These are phyloP conservation scores for Penicillium rolfsii DNA, from an alignment of 2,329 filamentous ascomycete species.

Conservation along the genomic window DNA sequence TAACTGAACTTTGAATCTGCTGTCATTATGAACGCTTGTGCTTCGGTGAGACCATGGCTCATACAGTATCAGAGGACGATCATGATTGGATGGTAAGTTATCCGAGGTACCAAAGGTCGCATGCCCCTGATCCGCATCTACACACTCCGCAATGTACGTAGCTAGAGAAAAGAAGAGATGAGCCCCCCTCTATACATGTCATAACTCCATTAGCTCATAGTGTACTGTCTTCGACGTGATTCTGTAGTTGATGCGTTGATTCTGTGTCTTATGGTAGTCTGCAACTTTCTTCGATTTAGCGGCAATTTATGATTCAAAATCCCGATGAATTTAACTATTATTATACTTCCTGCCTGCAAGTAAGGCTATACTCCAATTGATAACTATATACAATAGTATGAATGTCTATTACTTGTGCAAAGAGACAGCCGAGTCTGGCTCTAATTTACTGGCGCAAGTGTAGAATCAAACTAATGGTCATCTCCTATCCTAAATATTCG, in stretches of 20 bases:
- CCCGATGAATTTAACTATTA: neutral
- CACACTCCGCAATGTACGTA: too few species aligned
- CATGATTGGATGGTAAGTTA: conserved; percentile 6
- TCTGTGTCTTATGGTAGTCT: neutral
- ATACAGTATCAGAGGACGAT: neutral
- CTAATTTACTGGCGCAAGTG: neutral
- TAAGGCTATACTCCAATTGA: neutral
- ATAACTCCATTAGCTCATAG: neutral
- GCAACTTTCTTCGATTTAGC: neutral
- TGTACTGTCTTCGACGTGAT: neutral
- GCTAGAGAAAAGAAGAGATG: neutral
- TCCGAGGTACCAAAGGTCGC: neutral
- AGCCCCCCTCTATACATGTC: neutral
- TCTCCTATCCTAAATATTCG: too few species aligned
- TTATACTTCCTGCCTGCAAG: neutral
- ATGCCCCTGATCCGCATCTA: conserved; percentile 1
- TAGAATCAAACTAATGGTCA: neutral
- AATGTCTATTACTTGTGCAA: neutral
- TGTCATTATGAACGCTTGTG: neutral
- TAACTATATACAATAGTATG: too few species aligned
- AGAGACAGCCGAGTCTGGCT: neutral
- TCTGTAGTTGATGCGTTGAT: neutral
- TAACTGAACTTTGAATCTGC: neutral
- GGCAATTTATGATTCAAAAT: neutral
- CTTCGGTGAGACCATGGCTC: neutral